A percentile compares a stretch with the other conserved stretches of the same genome.
These are phyloP conservation scores for Lachnellula arida DNA, from an alignment of 2,329 filamentous ascomycete genomes.

Conservation along the genomic window DNA sequence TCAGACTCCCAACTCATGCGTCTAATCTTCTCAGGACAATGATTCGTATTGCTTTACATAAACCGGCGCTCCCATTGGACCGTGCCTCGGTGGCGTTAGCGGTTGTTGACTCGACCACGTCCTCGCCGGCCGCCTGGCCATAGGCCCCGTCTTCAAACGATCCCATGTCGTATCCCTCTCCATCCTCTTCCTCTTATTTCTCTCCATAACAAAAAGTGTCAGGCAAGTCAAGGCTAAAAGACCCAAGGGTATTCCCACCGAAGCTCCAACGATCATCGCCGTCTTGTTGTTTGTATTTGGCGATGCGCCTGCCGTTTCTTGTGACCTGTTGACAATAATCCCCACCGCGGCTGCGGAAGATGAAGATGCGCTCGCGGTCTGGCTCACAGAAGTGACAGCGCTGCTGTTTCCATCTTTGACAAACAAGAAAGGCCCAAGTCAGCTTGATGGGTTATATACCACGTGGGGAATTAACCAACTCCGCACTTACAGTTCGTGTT, in stretches of 20 bases:
- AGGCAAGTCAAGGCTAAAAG: conserved; percentile 1
- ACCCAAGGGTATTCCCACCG: conserved; percentile 11
- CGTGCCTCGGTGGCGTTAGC: not conserved
- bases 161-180: not conserved
- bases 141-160: not conserved
- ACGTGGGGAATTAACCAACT: too few relatives aligned
- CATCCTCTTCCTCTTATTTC: conserved; percentile 2
- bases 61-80: not conserved
- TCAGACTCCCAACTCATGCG: not conserved
- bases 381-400: not conserved
- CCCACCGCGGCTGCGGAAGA: not conserved
- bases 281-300: not conserved
- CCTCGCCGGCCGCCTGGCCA: not conserved
- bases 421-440: not conserved
- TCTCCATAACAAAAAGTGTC: conserved; percentile 7
- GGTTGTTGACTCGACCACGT: not conserved
- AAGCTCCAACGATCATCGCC: conserved; percentile 7
- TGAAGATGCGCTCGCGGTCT: not conserved
- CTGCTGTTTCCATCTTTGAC: conserved; percentile 9
- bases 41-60: not conserved
- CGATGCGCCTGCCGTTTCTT: too few relatives aligned
- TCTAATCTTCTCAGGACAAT: not conserved
- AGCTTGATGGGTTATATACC: too few relatives aligned
- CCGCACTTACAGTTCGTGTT: too few relatives aligned
- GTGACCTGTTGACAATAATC: too few relatives aligned